Percentiles rank a stretch among this genome's conserved stretches.
Conservation (phyloP, 345 rosid genomes). For the Eutrema japonicum region DNA sequence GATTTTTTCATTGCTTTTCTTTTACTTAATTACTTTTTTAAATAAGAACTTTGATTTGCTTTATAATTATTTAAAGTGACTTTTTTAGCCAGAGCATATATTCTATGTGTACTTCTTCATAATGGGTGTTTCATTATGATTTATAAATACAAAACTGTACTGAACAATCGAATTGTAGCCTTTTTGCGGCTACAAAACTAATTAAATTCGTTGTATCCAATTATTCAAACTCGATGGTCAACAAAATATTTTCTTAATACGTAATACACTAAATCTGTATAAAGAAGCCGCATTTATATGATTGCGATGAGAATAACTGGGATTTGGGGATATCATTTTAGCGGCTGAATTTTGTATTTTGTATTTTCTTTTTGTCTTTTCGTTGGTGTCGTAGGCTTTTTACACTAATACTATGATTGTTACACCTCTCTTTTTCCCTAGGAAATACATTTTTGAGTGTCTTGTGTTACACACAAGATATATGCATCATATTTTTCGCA, state of each 20-base stretch:
- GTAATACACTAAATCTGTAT: neutral
- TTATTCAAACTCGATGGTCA: constrained; percentile 39
- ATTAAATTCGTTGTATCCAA: constrained; percentile 36
- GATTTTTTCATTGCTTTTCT: constrained; percentile 14
- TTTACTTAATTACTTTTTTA: neutral
- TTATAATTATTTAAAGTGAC: constrained; percentile 19
- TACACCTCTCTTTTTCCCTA: neutral
- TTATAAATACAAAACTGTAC: constrained; percentile 19
- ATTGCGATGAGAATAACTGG: constrained; percentile 20
- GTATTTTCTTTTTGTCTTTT: neutral
- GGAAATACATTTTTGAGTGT: neutral
- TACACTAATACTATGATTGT: constrained; percentile 7
- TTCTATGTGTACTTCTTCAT: constrained; percentile 30
- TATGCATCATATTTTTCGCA: constrained; percentile 8
- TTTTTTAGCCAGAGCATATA: constrained; percentile 24
- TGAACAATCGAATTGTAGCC: constrained; percentile 25
- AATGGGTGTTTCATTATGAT: constrained; percentile 8
- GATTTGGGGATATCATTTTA: constrained; percentile 29
- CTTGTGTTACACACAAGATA: neutral
- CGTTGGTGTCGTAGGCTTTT: constrained; percentile 21
- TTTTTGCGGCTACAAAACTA: constrained; percentile 33
- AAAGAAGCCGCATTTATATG: constrained; percentile 22
- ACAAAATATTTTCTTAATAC: constrained; percentile 19
- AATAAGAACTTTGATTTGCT: constrained; percentile 5
- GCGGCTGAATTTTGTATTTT: constrained; percentile 31